Percentiles rank a stretch among this genome's conserved stretches.
Evolutionary conservation across 345 rosid species (phyloP).

Genomic region (Triadica sebifera): DNA sequence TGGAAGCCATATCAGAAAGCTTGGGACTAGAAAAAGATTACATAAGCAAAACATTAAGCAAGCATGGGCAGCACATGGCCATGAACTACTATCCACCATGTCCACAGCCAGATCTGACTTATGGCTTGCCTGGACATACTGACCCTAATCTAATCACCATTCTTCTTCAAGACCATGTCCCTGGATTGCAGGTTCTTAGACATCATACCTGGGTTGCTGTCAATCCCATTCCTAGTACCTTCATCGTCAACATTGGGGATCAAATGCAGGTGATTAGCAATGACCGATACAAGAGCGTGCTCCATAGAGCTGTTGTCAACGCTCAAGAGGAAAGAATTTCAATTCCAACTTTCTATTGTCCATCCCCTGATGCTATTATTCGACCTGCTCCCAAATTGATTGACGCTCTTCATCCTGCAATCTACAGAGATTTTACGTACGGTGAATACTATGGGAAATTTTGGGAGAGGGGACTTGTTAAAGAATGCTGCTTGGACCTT

Average conservation of each 20-base stretch:
- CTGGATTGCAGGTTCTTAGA: slow-evolving; percentile 64
- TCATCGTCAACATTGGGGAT: slow-evolving; percentile 68
- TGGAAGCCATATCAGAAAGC: slow-evolving; percentile 79
- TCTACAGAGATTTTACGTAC: slow-evolving; percentile 37
- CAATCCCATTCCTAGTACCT: slow-evolving; percentile 59
- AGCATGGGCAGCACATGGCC: slow-evolving; percentile 85
- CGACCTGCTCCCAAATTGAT: slow-evolving; percentile 37
- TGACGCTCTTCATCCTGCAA: slow-evolving; percentile 31
- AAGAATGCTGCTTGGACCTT: slow-evolving; percentile 54
- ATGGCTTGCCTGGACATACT: slow-evolving; percentile 70
- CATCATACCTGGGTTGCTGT: slow-evolving; percentile 67
- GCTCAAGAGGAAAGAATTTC: slow-evolving; percentile 44
- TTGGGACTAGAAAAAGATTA: slow-evolving; percentile 53
- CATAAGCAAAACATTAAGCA: slow-evolving; percentile 35
- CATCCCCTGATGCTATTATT: slow-evolving; percentile 49
- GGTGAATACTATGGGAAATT: slow-evolving; percentile 56
- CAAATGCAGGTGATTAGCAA: slow-evolving; percentile 75
- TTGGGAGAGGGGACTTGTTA: slow-evolving; percentile 55
- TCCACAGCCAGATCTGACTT: slow-evolving; percentile 76
- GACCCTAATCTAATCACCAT: slow-evolving; percentile 66
- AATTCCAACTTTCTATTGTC: slow-evolving; percentile 53
- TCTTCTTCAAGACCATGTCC: slow-evolving; percentile 74
- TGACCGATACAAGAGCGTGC: slow-evolving; percentile 54
- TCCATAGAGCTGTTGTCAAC: slow-evolving; percentile 58
- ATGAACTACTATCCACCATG: slow-evolving; percentile 82